Evolutionary conservation across 768 basidiomycete genomes (phyloP).

Genomic region (Pisolithus tinctorius): DNA sequence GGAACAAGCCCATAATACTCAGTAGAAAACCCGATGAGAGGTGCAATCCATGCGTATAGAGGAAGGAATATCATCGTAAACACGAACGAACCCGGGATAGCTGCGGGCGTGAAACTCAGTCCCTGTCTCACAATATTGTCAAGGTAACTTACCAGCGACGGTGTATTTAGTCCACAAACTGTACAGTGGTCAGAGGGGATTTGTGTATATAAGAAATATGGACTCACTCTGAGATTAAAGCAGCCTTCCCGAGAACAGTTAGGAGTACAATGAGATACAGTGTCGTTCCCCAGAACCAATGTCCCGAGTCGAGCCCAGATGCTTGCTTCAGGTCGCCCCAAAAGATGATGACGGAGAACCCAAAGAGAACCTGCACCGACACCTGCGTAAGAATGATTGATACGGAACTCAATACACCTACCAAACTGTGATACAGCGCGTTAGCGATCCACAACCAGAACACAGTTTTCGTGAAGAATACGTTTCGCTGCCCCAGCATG

Average conservation of each 20-base stretch:
- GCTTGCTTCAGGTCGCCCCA: conserved; percentile 86
- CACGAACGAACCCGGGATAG: conserved; percentile 94
- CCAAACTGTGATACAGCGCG: conserved; percentile 85
- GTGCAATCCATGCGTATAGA: conserved; percentile 82
- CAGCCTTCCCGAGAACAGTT: conserved; percentile 96
- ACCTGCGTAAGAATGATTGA: background rate
- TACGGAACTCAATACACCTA: conserved; percentile 29
- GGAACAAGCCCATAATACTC: conserved; percentile 90
- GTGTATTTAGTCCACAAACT: conserved; percentile 99
- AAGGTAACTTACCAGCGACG: conserved; percentile 58
- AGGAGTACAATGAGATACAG: conserved; percentile 90
- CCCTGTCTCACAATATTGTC: background rate
- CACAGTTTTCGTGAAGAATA: conserved; percentile 83
- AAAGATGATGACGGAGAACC: conserved; percentile 84
- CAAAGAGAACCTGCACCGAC: conserved; percentile 64
- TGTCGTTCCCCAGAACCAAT: conserved; percentile 99
- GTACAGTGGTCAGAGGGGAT: conserved; percentile 1
- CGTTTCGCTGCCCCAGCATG: conserved; percentile 87
- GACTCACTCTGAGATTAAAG: conserved; percentile 91
- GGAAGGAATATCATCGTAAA: conserved; percentile 97
- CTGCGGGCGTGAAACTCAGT: conserved; percentile 31
- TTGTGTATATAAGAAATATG: background rate
- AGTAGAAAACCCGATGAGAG: conserved; percentile 79
- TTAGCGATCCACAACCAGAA: conserved; percentile 93
- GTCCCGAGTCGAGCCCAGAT: conserved; percentile 79